Percentiles rank a stretch among this genome's conserved stretches.
Evolutionary conservation across 441 rosid genomes (phyloP).

Genomic region (Pelargonium myrrhifolium): DNA sequence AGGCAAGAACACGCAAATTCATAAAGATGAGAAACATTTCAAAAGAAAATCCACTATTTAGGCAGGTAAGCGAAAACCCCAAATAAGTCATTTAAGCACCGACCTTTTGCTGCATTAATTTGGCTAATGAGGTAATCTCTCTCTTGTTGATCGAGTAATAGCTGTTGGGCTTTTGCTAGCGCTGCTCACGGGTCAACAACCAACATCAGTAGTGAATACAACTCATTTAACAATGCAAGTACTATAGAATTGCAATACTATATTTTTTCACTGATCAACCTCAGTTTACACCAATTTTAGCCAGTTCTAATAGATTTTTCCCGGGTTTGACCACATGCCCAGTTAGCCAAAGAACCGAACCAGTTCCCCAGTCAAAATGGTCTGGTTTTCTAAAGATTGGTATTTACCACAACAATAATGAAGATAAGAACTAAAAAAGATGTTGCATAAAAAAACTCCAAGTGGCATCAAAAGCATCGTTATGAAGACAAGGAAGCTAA

Average conservation of each 20-base stretch:
- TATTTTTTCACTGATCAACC: no score
- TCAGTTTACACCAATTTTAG: no score
- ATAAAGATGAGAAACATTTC: neutral
- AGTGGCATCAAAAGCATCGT: neutral
- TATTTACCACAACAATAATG: no score
- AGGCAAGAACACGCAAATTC: neutral
- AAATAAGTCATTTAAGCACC: conserved; percentile 12
- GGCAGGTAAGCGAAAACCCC: neutral
- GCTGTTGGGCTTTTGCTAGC: conserved; percentile 86
- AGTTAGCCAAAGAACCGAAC: no score
- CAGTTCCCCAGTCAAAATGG: no score
- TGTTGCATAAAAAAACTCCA: no score
- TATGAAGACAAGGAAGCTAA: neutral
- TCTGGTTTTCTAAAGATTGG: no score
- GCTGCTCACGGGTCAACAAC: conserved; percentile 45
- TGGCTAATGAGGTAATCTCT: conserved; percentile 79
- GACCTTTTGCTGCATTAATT: conserved; percentile 84
- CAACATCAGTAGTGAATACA: neutral
- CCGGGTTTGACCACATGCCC: no score
- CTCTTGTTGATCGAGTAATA: conserved; percentile 72
- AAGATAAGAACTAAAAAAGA: no score
- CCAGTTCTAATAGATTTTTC: no score
- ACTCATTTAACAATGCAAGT: neutral
- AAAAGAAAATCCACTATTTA: neutral
- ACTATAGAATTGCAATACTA: neutral